Evolutionary conservation across 2,329 filamentous ascomycete genomes (phyloP), one percentile per base, ranked within the genome.

Genomic region (Diplocarpon mali): DNA sequence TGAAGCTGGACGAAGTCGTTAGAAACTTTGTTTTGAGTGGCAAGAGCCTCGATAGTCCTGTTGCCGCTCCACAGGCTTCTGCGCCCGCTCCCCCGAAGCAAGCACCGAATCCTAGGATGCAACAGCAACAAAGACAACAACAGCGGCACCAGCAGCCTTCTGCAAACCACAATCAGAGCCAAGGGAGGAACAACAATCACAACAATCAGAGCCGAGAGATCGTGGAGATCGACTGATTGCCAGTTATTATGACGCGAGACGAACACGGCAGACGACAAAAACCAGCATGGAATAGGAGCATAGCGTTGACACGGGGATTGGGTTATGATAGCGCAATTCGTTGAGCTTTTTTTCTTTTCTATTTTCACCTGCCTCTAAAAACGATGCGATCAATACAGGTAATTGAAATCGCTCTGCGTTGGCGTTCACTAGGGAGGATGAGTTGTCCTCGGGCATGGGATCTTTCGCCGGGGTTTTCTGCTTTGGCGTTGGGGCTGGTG

Each of bases 1-100:
- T 38, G 8, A 57, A 56, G 35, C 13, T 60, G 14, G 56, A 62
- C 38, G 52, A 56, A 16, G 45, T 54, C 12, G 42, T 62, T 12
- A 43, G 53, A 37, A 45, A 36, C 17, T 51, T 58, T 31, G 51
- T 43, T 4, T 15, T 44, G 32, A 27, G 15, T 29, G 44, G 42
- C 14, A 30, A 35, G 27, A 20, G 6, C 12, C 27, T 40, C 17
- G 32, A 39, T n/a, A 34, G 24, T 31, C 15, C 38, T 3, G 5
- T 28, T 12, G 16, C 40, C 29, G 37, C 39, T 20, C 41, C 32
- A 12, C 16, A 37, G 2, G 29, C 15, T 15, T 27, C 41, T 6
- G 28, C 29, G 28, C 32, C 44, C 17, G 40, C 38, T 17, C 27
- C 28, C 8, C 40, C 40, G 16, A 49, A 46, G 27, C 48, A 44